Percentiles rank a stretch among this genome's conserved stretches.
Evolutionary conservation across 140 eudicot species (phyloP).

Genomic region (Cichorium intybus): DNA sequence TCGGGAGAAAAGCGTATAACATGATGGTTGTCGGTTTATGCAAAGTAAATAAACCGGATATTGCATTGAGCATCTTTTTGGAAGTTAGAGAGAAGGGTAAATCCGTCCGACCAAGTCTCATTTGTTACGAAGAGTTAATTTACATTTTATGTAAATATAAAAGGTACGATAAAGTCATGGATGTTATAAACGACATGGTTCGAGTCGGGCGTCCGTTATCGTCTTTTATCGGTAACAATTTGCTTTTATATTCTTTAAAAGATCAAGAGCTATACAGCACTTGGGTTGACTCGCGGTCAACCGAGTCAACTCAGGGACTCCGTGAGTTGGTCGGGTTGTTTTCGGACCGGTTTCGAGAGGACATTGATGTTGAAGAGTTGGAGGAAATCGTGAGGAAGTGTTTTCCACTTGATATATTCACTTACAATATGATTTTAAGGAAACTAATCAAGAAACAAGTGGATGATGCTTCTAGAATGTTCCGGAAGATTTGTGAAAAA

Average conservation of each 20-base stretch:
- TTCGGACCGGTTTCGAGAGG: constrained; percentile 33
- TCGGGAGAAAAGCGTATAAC: constrained; percentile 41
- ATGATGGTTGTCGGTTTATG: constrained; percentile 61
- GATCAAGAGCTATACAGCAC: constrained; percentile 40
- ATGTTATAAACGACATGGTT: constrained; percentile 46
- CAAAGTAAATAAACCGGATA: constrained; percentile 40
- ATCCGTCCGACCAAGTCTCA: constrained; percentile 37
- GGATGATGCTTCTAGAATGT: constrained; percentile 50
- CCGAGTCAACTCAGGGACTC: constrained; percentile 31
- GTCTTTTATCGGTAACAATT: constrained; percentile 70
- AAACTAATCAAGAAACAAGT: constrained; percentile 38
- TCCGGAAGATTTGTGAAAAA: constrained; percentile 38
- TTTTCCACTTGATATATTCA: constrained; percentile 50
- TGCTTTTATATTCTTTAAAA: constrained; percentile 47
- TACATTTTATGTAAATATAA: constrained; percentile 34
- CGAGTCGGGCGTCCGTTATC: constrained; percentile 51
- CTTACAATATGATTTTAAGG: constrained; percentile 66
- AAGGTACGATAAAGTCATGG: constrained; percentile 33
- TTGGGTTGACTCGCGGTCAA: constrained; percentile 41
- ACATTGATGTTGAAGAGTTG: constrained; percentile 36
- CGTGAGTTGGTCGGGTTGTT: constrained; percentile 57
- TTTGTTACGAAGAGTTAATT: constrained; percentile 74
- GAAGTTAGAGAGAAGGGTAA: constrained; percentile 35
- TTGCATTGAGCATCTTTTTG: constrained; percentile 40
- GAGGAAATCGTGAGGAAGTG: constrained; percentile 54